Evolutionary conservation across 352 stramenopile genomes (phyloP).

Genomic region (Phytophthora pseudosyringae): DNA sequence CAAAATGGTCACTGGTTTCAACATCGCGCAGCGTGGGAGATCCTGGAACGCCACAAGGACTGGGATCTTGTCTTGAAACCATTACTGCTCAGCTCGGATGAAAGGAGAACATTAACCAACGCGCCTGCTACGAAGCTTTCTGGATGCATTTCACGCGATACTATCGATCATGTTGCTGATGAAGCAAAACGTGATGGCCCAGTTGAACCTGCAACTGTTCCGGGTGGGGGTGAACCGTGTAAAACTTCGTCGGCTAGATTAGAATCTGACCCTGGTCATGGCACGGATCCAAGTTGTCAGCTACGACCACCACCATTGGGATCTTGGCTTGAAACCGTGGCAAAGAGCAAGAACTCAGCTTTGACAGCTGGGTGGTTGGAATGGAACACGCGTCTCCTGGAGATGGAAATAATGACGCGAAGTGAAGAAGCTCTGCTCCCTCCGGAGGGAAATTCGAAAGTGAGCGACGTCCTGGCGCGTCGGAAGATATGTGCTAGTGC

Average conservation of each 20-base stretch:
- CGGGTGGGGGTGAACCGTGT: too few species aligned
- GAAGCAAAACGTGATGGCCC: not conserved
- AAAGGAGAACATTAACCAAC: not conserved
- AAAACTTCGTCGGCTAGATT: too few species aligned
- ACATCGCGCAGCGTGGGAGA: slow-evolving; percentile 17
- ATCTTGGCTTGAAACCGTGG: not conserved
- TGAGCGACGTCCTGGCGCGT: slow-evolving; percentile 1
- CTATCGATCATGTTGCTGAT: too few species aligned
- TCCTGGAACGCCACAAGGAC: slow-evolving; percentile 14
- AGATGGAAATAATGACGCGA: slow-evolving; percentile 19
- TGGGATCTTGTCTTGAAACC: slow-evolving; percentile 15
- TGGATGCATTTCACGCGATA: not conserved
- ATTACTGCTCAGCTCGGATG: not conserved
- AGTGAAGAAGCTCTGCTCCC: slow-evolving; percentile 4
- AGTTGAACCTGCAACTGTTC: not conserved
- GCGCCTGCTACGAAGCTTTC: not conserved
- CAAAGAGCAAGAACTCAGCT: not conserved
- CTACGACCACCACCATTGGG: not conserved
- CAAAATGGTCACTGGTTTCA: slow-evolving; percentile 12
- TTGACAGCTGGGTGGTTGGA: slow-evolving; percentile 1
- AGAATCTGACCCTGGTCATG: too few species aligned
- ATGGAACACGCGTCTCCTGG: slow-evolving; percentile 4
- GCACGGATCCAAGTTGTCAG: too few species aligned
- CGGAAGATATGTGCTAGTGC: slow-evolving; percentile 8
- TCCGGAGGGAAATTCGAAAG: not conserved